These are phyloP conservation scores for Metarhizium humberi DNA, from an alignment of 2,329 filamentous ascomycete genomes.

Conservation along the genomic window DNA sequence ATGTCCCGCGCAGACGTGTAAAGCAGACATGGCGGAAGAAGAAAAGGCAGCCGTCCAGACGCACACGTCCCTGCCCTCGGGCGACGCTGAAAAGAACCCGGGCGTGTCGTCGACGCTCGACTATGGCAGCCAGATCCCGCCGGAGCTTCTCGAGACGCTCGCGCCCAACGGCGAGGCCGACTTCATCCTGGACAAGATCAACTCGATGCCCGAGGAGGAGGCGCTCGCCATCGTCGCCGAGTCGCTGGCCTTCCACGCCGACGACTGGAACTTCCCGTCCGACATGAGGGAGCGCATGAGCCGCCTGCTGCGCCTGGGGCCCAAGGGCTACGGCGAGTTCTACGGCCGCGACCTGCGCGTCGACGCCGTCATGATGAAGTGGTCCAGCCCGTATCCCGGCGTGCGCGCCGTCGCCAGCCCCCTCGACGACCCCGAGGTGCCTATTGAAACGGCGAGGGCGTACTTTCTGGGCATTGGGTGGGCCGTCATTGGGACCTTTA, in stretches of 20 bases:
- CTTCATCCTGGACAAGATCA: slow-evolving; percentile 31
- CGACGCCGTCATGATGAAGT: slow-evolving; percentile 29
- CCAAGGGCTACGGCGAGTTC: slow-evolving; percentile 28
- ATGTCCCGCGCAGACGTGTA: too few species aligned
- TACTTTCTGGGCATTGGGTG: slow-evolving; percentile 28
- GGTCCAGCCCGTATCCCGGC: slow-evolving; percentile 32
- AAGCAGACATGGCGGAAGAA: neutral
- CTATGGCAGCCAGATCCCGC: slow-evolving; percentile 27
- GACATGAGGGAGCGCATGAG: slow-evolving; percentile 33
- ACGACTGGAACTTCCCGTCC: slow-evolving; percentile 35
- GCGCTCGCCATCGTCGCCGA: slow-evolving; percentile 29
- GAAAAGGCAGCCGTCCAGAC: neutral
- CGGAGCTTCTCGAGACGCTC: slow-evolving; percentile 28
- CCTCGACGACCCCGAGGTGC: slow-evolving; percentile 23
- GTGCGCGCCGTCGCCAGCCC: slow-evolving; percentile 30
- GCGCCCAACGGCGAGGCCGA: slow-evolving; percentile 30
- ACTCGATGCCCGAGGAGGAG: slow-evolving; percentile 32
- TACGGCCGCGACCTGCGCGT: slow-evolving; percentile 31
- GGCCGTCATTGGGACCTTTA: slow-evolving; percentile 17
- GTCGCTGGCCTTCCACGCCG: slow-evolving; percentile 27
- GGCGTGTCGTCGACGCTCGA: neutral
- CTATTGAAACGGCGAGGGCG: slow-evolving; percentile 31
- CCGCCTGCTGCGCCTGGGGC: slow-evolving; percentile 23
- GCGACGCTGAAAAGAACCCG: slow-evolving; percentile 3
- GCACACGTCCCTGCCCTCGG: neutral